Conservation (phyloP, 768 basidiomycete species). For the Boletus rubescentipes region DNA sequence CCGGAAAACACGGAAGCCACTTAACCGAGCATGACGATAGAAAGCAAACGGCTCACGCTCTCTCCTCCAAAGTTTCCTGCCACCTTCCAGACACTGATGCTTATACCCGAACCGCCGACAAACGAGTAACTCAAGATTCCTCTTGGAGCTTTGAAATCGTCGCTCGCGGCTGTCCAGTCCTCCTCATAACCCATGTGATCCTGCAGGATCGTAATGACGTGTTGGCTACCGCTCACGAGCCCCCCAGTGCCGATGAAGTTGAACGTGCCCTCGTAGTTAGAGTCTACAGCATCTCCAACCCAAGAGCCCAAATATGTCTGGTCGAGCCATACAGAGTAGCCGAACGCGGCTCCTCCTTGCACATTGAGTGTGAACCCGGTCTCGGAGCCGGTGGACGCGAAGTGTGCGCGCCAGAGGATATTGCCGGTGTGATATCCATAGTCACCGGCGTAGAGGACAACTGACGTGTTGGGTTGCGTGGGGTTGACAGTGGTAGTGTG, state of each 20-base stretch:
- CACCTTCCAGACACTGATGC: slow-evolving; percentile 47
- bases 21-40: background rate
- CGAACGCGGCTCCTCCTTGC: slow-evolving; percentile 48
- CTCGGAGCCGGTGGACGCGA: slow-evolving; percentile 46
- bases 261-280: slow-evolving; percentile 19
- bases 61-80: slow-evolving; percentile 51
- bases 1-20: background rate
- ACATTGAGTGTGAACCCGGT: slow-evolving; percentile 41
- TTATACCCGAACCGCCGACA: slow-evolving; percentile 38
- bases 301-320: slow-evolving; percentile 46
- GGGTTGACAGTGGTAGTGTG: slow-evolving; percentile 45
- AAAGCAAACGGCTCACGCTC: slow-evolving; percentile 29
- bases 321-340: slow-evolving; percentile 50
- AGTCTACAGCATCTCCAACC: slow-evolving; percentile 16
- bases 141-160: slow-evolving; percentile 47
- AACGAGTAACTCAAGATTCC: slow-evolving; percentile 50
- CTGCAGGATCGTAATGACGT: slow-evolving; percentile 51
- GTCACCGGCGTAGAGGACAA: slow-evolving; percentile 47
- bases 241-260: background rate
- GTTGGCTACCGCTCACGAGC: slow-evolving; percentile 27
- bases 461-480: slow-evolving; percentile 35
- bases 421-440: slow-evolving; percentile 54
- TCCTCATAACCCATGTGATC: slow-evolving; percentile 57
- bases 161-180: slow-evolving; percentile 42
- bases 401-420: slow-evolving; percentile 52